Conservation (phyloP, 1,139 yeast genomes). For the Hyphopichia khmerensis region DNA sequence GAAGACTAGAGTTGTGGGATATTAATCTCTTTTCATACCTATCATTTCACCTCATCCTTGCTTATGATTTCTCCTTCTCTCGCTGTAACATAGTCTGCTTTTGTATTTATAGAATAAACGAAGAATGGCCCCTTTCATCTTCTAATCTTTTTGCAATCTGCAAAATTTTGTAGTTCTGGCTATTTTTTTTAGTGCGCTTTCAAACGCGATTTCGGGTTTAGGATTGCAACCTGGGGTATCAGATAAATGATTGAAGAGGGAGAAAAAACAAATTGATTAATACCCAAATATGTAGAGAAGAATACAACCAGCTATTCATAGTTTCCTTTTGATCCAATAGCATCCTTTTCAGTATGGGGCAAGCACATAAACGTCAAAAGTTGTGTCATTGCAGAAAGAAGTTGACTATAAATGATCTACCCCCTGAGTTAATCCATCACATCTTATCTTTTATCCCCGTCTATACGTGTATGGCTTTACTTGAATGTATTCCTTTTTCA, state of each 20-base stretch:
- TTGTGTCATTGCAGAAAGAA: neutral
- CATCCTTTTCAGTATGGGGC: neutral
- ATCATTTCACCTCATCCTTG: too few species aligned
- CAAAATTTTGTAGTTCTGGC: too few species aligned
- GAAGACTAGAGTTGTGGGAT: conserved; percentile 43
- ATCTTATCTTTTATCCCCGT: conserved; percentile 13
- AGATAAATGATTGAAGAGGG: neutral
- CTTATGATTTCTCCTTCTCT: neutral
- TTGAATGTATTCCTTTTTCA: conserved; percentile 4
- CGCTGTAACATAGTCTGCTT: neutral
- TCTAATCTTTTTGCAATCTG: too few species aligned
- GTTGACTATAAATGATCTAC: conserved; percentile 7
- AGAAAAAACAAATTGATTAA: neutral
- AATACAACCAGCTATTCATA: too few species aligned
- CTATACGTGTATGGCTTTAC: conserved; percentile 11
- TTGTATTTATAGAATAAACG: neutral
- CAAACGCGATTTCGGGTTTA: neutral
- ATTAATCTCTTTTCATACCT: conserved; percentile 14
- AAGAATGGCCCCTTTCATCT: neutral
- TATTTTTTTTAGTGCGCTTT: neutral
- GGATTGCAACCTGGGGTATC: neutral
- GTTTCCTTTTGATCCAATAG: too few species aligned
- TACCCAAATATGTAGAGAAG: too few species aligned
- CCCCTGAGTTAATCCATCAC: conserved; percentile 12
- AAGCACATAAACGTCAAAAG: neutral